These are phyloP conservation scores for Tetraselmis chui DNA, from an alignment of 139 green algal genomes.

Conservation along the genomic window DNA sequence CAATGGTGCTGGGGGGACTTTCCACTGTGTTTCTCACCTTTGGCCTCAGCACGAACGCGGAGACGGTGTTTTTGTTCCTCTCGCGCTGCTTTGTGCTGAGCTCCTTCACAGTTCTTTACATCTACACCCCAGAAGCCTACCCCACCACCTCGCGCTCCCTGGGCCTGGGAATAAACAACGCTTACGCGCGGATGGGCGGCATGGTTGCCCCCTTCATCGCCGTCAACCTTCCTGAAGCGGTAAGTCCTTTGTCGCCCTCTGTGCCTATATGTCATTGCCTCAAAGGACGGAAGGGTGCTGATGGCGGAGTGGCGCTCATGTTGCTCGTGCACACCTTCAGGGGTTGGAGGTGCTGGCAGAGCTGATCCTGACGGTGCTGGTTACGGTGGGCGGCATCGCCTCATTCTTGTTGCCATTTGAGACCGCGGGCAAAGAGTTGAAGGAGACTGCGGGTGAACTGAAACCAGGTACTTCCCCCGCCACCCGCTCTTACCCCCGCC, in stretches of 20 bases:
- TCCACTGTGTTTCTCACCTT: neutral
- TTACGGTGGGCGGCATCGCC: conserved; percentile 14
- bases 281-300: too few relatives aligned
- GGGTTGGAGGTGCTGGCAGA: conserved; percentile 11
- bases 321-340: neutral
- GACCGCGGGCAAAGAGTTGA: conserved; percentile 25
- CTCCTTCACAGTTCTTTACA: conserved; percentile 60
- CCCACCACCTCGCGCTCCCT: conserved; percentile 59
- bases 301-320: too few relatives aligned
- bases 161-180: conserved; percentile 60
- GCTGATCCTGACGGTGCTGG: conserved; percentile 27
- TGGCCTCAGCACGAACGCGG: conserved; percentile 5
- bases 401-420: conserved; percentile 30
- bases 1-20: neutral
- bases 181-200: conserved; percentile 49
- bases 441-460: neutral
- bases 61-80: conserved; percentile 48
- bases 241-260: too few relatives aligned
- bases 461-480: neutral
- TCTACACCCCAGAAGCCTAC: conserved; percentile 74
- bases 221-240: conserved; percentile 40
- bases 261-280: too few relatives aligned
- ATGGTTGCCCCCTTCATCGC: conserved; percentile 61
- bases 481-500: neutral
- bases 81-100: conserved; percentile 47